Conservation (phyloP, 768 basidiomycete genomes). For the Porphyrellus cyaneotinctus region DNA sequence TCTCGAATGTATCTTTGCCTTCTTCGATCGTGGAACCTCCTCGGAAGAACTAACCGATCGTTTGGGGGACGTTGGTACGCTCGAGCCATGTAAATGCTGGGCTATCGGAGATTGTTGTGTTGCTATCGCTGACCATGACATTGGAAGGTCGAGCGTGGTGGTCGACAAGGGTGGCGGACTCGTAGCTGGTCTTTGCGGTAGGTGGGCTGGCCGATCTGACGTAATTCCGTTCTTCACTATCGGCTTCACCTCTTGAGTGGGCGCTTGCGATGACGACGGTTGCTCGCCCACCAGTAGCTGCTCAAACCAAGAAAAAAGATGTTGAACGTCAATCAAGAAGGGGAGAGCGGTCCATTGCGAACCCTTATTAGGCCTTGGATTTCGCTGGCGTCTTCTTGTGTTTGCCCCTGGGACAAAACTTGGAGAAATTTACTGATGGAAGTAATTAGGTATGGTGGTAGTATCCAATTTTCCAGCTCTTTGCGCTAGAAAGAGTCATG, state of each 20-base stretch:
- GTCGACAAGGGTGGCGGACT: conserved; percentile 12
- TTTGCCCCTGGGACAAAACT: conserved; percentile 21
- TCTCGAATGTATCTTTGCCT: conserved; percentile 21
- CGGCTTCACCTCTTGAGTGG: conserved; percentile 9
- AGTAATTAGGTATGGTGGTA: conserved; percentile 38
- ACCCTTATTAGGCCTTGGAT: conserved; percentile 50
- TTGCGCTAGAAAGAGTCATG: conserved; percentile 40
- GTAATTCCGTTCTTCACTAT: conserved; percentile 12
- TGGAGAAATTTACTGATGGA: conserved; percentile 32
- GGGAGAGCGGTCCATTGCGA: conserved; percentile 45
- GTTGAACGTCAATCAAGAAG: conserved; percentile 38
- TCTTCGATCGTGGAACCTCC: conserved; percentile 34
- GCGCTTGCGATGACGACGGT: conserved; percentile 16
- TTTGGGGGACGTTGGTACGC: conserved; percentile 19
- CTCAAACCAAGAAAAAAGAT: conserved; percentile 39
- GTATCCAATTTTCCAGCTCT: conserved; percentile 38
- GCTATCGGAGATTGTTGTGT: conserved; percentile 8
- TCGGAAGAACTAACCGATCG: conserved; percentile 29
- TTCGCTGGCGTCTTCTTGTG: conserved; percentile 26
- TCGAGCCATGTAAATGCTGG: conserved; percentile 11
- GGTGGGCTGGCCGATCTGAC: conserved; percentile 24
- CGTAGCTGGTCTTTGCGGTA: conserved; percentile 23
- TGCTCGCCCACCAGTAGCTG: conserved; percentile 36
- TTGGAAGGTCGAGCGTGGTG: conserved; percentile 11
- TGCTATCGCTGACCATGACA: conserved; percentile 9